These are phyloP conservation scores for Solanum pennellii DNA, from an alignment of 257 asterid genomes.

Conservation along the genomic window DNA sequence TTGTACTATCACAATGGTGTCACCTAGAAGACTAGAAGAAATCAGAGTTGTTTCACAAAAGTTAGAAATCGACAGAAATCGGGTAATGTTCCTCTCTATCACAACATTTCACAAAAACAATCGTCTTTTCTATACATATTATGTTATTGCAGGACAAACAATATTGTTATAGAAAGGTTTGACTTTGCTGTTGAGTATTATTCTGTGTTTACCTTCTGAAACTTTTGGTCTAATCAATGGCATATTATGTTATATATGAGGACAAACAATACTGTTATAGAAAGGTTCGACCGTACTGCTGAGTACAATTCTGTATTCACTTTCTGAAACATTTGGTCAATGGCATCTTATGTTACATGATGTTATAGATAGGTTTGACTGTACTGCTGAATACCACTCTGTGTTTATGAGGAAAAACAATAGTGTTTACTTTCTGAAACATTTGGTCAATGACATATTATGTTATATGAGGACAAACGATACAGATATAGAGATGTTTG, in stretches of 20 bases:
- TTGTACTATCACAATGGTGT: slow-evolving; percentile 26
- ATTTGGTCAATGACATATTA: neutral
- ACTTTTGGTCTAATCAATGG: neutral
- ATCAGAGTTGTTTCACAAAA: slow-evolving; percentile 25
- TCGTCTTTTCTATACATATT: neutral
- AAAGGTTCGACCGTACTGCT: neutral
- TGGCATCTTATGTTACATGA: neutral
- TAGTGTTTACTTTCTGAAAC: too few species aligned
- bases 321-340: neutral
- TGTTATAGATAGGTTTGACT: neutral
- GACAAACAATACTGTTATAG: neutral
- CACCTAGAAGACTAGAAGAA: slow-evolving; percentile 26
- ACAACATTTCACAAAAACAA: neutral
- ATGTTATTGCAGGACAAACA: neutral
- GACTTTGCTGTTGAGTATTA: accelerated
- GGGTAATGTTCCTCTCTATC: slow-evolving; percentile 18
- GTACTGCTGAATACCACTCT: too few species aligned
- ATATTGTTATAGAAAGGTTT: neutral
- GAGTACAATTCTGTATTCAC: neutral
- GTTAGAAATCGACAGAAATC: slow-evolving; percentile 20
- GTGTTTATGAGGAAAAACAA: neutral
- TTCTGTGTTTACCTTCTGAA: neutral
- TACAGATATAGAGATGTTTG: neutral
- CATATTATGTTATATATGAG: neutral
- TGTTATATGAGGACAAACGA: neutral